These are phyloP conservation scores for Dicorynia guianensis DNA, from an alignment of 306 rosid genomes.

Conservation along the genomic window DNA sequence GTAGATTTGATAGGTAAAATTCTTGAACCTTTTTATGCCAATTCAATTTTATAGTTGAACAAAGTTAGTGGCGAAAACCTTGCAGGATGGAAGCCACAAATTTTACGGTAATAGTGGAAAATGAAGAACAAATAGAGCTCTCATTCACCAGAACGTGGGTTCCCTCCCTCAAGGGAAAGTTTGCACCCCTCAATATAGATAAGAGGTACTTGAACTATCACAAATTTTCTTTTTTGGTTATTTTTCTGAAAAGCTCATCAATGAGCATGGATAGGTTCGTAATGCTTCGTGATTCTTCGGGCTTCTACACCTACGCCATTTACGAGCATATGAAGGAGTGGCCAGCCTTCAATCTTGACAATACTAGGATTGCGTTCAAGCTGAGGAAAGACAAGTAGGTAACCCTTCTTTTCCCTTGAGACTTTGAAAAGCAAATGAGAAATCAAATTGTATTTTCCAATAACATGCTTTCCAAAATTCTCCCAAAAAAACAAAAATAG, in stretches of 20 bases:
- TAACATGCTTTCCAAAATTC: too few relatives aligned
- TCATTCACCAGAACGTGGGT: constrained; percentile 85
- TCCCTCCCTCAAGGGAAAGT: constrained; percentile 69
- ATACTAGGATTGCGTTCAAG: constrained; percentile 76
- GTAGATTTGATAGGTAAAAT: constrained; percentile 49
- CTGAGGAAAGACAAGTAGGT: constrained; percentile 77
- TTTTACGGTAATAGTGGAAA: constrained; percentile 62
- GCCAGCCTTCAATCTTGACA: constrained; percentile 80
- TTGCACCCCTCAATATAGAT: constrained; percentile 80
- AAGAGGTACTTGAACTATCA: constrained; percentile 55
- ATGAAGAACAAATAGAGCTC: constrained; percentile 79
- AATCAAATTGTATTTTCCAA: too few relatives aligned
- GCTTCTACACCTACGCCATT: constrained; percentile 78
- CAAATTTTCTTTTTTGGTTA: too few relatives aligned
- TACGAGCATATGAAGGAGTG: constrained; percentile 75
- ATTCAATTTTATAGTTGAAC: too few relatives aligned
- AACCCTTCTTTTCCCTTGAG: too few relatives aligned
- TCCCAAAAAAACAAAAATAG: too few relatives aligned
- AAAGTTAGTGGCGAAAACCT: too few relatives aligned
- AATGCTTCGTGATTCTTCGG: constrained; percentile 76
- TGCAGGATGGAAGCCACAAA: constrained; percentile 48
- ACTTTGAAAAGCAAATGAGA: too few relatives aligned
- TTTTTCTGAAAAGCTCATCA: too few relatives aligned
- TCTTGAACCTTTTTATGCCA: background rate
- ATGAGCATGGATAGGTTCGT: constrained; percentile 50